A percentile compares a stretch with the other conserved stretches of the same genome.
Conservation (phyloP, 2,329 filamentous ascomycete genomes). For the Fusarium cyanostomum region DNA sequence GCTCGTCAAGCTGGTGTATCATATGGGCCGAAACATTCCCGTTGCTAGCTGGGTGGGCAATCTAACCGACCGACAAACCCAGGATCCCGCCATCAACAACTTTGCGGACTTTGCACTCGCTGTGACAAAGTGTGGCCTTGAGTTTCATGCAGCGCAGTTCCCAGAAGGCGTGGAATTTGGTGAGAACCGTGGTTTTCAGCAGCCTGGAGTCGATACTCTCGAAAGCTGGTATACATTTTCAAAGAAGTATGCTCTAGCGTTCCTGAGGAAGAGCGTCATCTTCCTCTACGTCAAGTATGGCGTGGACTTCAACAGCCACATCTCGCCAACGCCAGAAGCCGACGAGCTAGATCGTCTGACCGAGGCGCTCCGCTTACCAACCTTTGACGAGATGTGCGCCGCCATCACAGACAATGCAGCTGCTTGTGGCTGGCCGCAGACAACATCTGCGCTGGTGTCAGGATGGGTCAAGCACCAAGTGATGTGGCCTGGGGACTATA, state of each 20-base stretch:
- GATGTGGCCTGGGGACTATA: constrained; percentile 48
- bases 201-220: constrained; percentile 63
- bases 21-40: constrained; percentile 65
- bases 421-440: constrained; percentile 60
- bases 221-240: constrained; percentile 68
- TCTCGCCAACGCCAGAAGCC: constrained; percentile 69
- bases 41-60: constrained; percentile 58
- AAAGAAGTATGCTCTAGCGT: constrained; percentile 86
- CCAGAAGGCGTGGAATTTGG: constrained; percentile 35
- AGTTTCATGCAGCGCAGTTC: constrained; percentile 49
- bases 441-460: constrained; percentile 57
- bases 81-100: constrained; percentile 60
- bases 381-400: constrained; percentile 80
- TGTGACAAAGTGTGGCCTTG: constrained; percentile 57
- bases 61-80: constrained; percentile 53
- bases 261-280: constrained; percentile 85
- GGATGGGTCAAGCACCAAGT: constrained; percentile 80
- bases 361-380: constrained; percentile 77
- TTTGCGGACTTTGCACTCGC: constrained; percentile 65
- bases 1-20: constrained; percentile 80
- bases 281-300: constrained; percentile 89
- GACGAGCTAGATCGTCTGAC: constrained; percentile 86
- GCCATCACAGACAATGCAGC: constrained; percentile 60
- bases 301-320: constrained; percentile 81
- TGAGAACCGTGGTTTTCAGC: constrained; percentile 62